Conservation (phyloP, 2,329 filamentous ascomycete species). For the Huntiella bhutanensis region DNA sequence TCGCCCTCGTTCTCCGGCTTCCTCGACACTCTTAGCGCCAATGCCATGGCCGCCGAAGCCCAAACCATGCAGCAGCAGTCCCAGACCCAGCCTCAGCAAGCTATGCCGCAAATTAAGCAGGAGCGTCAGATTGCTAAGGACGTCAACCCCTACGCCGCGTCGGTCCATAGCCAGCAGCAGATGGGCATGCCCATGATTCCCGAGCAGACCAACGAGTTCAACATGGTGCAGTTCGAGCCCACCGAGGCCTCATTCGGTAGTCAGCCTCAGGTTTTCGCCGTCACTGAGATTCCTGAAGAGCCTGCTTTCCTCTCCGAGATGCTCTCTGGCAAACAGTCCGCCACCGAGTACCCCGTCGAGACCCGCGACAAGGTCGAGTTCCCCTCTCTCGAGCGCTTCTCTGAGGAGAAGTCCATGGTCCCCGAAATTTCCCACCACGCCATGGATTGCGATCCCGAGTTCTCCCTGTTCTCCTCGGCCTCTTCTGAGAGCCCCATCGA, state of each 20-base stretch:
- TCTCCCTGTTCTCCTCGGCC: constrained; percentile 37
- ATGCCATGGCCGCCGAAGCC: constrained; percentile 21
- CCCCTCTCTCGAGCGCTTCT: constrained; percentile 31
- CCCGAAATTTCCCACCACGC: constrained; percentile 16
- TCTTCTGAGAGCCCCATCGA: constrained; percentile 17
- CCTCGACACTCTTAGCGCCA: constrained; percentile 45
- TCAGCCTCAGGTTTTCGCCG: constrained; percentile 55
- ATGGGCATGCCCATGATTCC: constrained; percentile 54
- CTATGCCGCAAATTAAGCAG: constrained; percentile 17
- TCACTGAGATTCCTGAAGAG: constrained; percentile 49
- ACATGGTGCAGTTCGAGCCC: constrained; percentile 43
- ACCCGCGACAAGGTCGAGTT: constrained; percentile 38
- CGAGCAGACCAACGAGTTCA: constrained; percentile 58
- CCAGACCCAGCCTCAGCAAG: constrained; percentile 16
- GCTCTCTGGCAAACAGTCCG: constrained; percentile 53
- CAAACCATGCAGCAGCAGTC: constrained; percentile 18
- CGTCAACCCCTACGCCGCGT: constrained; percentile 38
- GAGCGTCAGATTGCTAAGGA: constrained; percentile 44
- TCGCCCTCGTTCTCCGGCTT: constrained; percentile 71
- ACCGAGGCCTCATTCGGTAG: constrained; percentile 29
- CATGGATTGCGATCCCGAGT: constrained; percentile 36
- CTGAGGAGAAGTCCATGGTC: constrained; percentile 18
- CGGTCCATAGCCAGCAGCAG: constrained; percentile 40
- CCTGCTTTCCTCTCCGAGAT: constrained; percentile 40
- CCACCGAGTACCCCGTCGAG: constrained; percentile 27